phyloP scores from a whole-genome alignment of 2,329 filamentous ascomycete species.

The Fusarium chuoi region DNA sequence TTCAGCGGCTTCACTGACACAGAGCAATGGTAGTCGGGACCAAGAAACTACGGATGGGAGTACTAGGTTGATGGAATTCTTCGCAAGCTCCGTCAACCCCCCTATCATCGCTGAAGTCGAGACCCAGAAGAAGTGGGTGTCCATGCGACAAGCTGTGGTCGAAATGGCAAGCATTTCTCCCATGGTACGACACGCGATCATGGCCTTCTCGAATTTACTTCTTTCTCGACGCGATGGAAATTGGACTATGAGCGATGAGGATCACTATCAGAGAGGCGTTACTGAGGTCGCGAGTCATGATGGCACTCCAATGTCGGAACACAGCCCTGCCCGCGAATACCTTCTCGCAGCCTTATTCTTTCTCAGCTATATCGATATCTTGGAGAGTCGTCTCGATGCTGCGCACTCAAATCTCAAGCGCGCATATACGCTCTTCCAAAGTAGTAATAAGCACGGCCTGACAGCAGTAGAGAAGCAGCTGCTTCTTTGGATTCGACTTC shows the following conservation, averaged over 20 bases:
- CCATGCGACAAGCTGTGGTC: constrained; percentile 59
- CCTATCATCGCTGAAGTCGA: constrained; percentile 65
- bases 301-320: constrained; percentile 37
- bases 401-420: constrained; percentile 61
- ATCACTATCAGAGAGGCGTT: constrained; percentile 52
- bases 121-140: constrained; percentile 62
- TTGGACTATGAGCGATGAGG: constrained; percentile 47
- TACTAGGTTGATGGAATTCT: constrained; percentile 58
- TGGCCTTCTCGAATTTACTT: constrained; percentile 62
- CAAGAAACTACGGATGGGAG: constrained; percentile 9
- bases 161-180: constrained; percentile 58
- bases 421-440: constrained; percentile 59
- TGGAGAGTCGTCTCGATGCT: constrained; percentile 55
- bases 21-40: constrained; percentile 35
- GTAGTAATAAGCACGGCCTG: constrained; percentile 51
- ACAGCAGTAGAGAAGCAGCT: constrained; percentile 57
- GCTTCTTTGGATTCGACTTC: constrained; percentile 64
- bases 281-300: constrained; percentile 47
- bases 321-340: constrained; percentile 51
- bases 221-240: constrained; percentile 50
- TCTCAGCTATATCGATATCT: constrained; percentile 63
- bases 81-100: constrained; percentile 59
- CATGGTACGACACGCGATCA: constrained; percentile 60
- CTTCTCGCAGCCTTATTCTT: constrained; percentile 64
- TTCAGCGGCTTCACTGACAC: constrained; percentile 34